Base-by-base conservation (phyloP, 768 basidiomycete genomes). In the Tulasnella sp. region DNA sequence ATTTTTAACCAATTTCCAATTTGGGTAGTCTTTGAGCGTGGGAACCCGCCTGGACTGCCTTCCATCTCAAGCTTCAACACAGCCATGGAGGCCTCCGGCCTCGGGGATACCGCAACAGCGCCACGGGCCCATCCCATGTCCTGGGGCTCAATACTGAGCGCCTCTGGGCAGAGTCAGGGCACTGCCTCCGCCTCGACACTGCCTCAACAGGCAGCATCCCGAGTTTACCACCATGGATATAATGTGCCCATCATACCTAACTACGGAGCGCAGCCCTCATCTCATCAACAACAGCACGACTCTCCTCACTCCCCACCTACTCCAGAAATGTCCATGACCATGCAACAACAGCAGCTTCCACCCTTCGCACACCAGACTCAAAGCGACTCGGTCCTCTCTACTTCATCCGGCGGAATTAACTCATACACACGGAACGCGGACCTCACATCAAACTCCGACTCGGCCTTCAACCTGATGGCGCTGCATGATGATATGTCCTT, bases 121-220 rank as follows among this genome's bases (percentile, higher is more conserved):
- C 19, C 19, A n/a, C 27, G 47, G 47, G 27, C 47, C 47, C 47
- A 59, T 32, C 44, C 58, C 30, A 51, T 59, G 58, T 38, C 47
- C 19, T 59, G 58, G 58, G 29, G 19, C 11, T 59, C 58, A 1
- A 17, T 59, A 29, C 3, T 59, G 44, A 59, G 58, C 58, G 58
- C 58, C 45, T 59, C 58, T 30, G 58, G 58, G 1, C 58, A 59
- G 58, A 59, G 58, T 59, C 58, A 59, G 34, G 58, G 58, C 58
- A 59, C 58, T 41, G 58, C 58, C 48, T 42, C 55, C 11, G 34
- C 34, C 5, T 23, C 17, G 13, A 30, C 58, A 59, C 58, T 59
- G 58, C 58, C 58, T 27, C 55, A 56, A 43, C 34, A 38, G 34
- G 34, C 34, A 5, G 34, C 34, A 48, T 13, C 32, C 2, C 23